phyloP scores from a whole-genome alignment of 2,329 filamentous ascomycete genomes.

The Penicillium aurantiogriseum region DNA sequence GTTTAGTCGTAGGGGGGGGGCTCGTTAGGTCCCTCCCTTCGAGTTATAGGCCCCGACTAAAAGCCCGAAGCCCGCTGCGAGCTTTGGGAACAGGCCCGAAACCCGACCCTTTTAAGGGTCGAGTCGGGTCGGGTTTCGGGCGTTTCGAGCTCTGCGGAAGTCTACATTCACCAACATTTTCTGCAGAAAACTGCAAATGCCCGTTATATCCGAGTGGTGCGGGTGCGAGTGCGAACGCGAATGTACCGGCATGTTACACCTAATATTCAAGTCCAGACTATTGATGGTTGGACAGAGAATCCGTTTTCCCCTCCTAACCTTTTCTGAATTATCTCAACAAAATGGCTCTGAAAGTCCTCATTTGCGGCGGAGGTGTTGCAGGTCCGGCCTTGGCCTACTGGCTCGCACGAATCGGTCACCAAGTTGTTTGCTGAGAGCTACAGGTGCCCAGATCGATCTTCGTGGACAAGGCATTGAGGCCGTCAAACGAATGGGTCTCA shows the following conservation, averaged over 20 bases:
- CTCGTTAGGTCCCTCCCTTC: too few species aligned
- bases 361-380: conserved; percentile 44
- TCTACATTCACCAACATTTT: not conserved
- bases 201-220: not conserved
- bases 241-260: not conserved
- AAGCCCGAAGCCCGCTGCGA: too few species aligned
- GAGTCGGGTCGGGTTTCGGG: too few species aligned
- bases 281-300: not conserved
- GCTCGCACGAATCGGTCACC: conserved; percentile 42
- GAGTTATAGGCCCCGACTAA: too few species aligned
- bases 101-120: too few species aligned
- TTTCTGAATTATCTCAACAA: conserved; percentile 23
- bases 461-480: conserved; percentile 53
- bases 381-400: conserved; percentile 51
- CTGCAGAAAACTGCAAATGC: too few species aligned
- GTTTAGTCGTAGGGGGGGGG: too few species aligned
- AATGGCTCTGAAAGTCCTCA: conserved; percentile 46
- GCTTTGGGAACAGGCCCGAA: too few species aligned
- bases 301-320: not conserved
- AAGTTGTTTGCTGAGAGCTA: conserved; percentile 44
- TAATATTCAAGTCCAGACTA: not conserved
- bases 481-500: conserved; percentile 53
- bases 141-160: too few species aligned
- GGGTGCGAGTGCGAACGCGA: not conserved
- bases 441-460: conserved; percentile 57